A percentile compares a stretch with the other conserved stretches of the same genome.
These are phyloP conservation scores for Clarireedia paspali DNA, from an alignment of 2,329 filamentous ascomycete genomes.

Conservation along the genomic window DNA sequence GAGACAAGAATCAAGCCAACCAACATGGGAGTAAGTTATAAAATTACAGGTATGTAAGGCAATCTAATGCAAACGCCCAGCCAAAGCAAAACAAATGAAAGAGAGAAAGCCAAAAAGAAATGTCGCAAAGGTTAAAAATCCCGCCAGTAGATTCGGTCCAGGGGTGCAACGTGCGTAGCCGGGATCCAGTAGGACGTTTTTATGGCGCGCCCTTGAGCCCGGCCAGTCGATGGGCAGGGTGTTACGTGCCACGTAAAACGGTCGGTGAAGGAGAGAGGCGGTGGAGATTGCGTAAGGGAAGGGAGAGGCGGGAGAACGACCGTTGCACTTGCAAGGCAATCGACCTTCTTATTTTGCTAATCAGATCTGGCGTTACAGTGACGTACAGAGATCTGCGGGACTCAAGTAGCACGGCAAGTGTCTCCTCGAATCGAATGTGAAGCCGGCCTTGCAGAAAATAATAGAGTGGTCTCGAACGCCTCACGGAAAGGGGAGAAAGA, in stretches of 20 bases:
- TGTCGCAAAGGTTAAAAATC: not conserved
- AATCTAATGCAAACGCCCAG: too few relatives aligned
- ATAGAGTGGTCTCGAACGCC: not conserved
- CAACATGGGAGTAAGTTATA: too few relatives aligned
- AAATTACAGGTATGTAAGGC: too few relatives aligned
- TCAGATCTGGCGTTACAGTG: not conserved
- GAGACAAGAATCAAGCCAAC: too few relatives aligned
- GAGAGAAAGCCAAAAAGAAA: not conserved
- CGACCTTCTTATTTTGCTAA: too few relatives aligned
- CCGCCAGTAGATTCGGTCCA: not conserved
- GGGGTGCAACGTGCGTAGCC: not conserved
- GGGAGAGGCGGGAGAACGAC: too few relatives aligned
- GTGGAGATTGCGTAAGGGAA: too few relatives aligned
- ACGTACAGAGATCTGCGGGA: not conserved
- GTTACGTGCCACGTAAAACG: too few relatives aligned
- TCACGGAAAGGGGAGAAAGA: not conserved
- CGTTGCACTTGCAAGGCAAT: too few relatives aligned
- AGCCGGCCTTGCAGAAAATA: not conserved
- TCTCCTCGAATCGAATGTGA: not conserved
- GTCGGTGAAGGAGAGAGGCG: too few relatives aligned
- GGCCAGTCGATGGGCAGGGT: too few relatives aligned
- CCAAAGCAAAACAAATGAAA: not conserved
- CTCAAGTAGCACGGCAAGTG: not conserved
- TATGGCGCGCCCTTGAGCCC: too few relatives aligned
- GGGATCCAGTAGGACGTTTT: not conserved